phyloP scores from a whole-genome alignment of 1,139 yeast species.

The Saccharomyces hybrid region DNA sequence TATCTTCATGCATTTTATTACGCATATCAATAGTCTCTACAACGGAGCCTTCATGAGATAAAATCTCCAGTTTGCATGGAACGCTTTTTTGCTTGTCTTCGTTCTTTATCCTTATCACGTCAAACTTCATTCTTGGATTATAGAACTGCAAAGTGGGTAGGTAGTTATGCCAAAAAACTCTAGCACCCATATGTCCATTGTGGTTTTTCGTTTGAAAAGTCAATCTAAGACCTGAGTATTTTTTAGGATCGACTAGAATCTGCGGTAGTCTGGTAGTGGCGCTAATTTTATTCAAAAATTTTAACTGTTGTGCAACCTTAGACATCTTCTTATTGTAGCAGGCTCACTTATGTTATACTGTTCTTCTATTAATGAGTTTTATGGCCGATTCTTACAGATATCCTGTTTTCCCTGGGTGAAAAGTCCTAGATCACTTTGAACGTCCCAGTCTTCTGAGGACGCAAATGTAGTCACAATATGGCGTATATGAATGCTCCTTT shows the following conservation, averaged over 20 bases:
- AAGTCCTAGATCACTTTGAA: background rate
- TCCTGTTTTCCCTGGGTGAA: background rate
- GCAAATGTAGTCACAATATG: background rate
- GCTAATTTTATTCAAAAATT: constrained; percentile 24
- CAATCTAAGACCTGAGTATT: constrained; percentile 30
- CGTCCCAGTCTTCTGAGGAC: background rate
- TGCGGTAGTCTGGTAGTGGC: constrained; percentile 26
- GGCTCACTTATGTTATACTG: background rate
- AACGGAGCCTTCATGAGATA: constrained; percentile 24
- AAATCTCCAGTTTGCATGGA: constrained; percentile 25
- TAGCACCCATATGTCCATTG: constrained; percentile 47
- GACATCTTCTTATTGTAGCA: constrained; percentile 13
- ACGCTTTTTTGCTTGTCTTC: constrained; percentile 27
- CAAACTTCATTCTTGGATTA: constrained; percentile 60
- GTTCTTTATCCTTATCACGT: constrained; percentile 49
- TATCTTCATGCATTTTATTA: constrained; percentile 18
- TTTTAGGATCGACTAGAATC: constrained; percentile 20
- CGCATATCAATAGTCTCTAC: constrained; percentile 25
- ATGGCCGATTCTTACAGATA: background rate
- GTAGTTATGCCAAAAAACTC: constrained; percentile 62
- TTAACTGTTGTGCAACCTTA: constrained; percentile 22
- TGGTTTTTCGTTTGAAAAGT: constrained; percentile 39
- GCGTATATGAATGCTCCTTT: background rate
- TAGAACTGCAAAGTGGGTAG: constrained; percentile 76
- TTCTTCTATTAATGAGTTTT: background rate